A percentile compares a stretch with the other conserved stretches of the same genome.
phyloP scores from a whole-genome alignment of 1,284 basidiomycete genomes.

The Naganishia sp. region DNA sequence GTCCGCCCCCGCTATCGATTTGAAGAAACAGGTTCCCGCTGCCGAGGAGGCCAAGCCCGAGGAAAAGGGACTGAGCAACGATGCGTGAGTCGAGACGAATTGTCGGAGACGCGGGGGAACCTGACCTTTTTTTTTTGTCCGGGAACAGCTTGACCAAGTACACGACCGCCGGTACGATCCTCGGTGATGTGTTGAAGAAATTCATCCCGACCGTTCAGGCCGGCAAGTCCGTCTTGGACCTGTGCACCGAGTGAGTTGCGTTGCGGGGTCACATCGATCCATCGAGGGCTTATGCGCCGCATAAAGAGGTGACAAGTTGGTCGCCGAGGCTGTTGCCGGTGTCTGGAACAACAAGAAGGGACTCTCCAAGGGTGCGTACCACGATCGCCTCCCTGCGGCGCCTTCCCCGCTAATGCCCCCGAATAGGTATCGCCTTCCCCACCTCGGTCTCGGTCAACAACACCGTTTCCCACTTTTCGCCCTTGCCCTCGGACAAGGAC shows the following conservation, averaged over 20 bases:
- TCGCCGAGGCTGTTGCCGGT: slow-evolving; percentile 20
- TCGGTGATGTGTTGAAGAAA: slow-evolving; percentile 81
- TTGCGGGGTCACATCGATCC: not conserved
- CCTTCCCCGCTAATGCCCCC: not conserved
- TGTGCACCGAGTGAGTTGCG: slow-evolving; percentile 69
- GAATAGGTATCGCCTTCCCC: slow-evolving; percentile 78
- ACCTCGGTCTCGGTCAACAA: slow-evolving; percentile 89
- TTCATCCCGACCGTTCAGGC: slow-evolving; percentile 73
- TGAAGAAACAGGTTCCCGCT: slow-evolving; percentile 45
- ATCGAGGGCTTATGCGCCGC: not conserved
- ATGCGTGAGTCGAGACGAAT: slow-evolving; percentile 45
- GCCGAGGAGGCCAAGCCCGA: slow-evolving; percentile 42
- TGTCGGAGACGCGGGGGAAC: not conserved
- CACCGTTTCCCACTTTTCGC: slow-evolving; percentile 61
- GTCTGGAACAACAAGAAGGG: slow-evolving; percentile 33
- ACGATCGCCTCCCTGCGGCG: not conserved
- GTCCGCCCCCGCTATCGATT: slow-evolving; percentile 24
- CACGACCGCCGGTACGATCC: slow-evolving; percentile 86
- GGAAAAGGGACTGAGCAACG: slow-evolving; percentile 52
- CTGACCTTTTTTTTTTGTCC: not conserved
- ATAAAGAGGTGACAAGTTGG: slow-evolving; percentile 57
- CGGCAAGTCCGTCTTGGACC: slow-evolving; percentile 80
- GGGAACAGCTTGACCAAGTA: slow-evolving; percentile 53
- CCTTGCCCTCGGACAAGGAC: slow-evolving; percentile 59
- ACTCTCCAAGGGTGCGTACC: slow-evolving; percentile 72